Evolutionary conservation across 345 rosid species (phyloP).

Genomic region (Sapria himalayana): DNA sequence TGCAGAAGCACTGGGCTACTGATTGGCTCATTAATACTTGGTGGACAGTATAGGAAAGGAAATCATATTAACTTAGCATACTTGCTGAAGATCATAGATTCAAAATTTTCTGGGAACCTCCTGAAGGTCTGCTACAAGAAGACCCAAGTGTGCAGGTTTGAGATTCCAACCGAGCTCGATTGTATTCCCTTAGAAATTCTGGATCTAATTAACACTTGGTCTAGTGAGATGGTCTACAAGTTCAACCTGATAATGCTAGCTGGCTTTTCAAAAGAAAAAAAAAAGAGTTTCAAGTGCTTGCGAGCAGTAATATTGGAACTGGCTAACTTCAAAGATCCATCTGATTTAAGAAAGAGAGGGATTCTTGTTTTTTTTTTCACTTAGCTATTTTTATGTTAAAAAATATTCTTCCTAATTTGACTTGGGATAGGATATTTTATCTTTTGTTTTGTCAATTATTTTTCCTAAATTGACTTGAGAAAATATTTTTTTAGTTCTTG

Average conservation of each 20-base stretch:
- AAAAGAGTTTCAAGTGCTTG: slow-evolving; percentile 59
- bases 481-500: too few relatives aligned
- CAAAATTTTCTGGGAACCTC: slow-evolving; percentile 63
- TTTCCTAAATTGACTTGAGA: too few relatives aligned
- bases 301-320: slow-evolving; percentile 54
- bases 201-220: slow-evolving; percentile 65
- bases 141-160: slow-evolving; percentile 59
- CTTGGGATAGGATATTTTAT: too few relatives aligned
- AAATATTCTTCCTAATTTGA: too few relatives aligned
- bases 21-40: slow-evolving; percentile 97
- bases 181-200: slow-evolving; percentile 78
- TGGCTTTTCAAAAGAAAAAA: slow-evolving; percentile 63
- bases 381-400: too few relatives aligned
- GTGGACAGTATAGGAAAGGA: slow-evolving; percentile 86
- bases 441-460: too few relatives aligned
- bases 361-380: too few relatives aligned
- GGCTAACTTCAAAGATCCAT: too few relatives aligned
- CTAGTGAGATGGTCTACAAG: slow-evolving; percentile 58
- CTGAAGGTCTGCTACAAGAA: slow-evolving; percentile 47
- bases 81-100: slow-evolving; percentile 75
- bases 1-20: slow-evolving; percentile 91
- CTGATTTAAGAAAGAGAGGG: slow-evolving; percentile 69
- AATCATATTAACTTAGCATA: slow-evolving; percentile 66
- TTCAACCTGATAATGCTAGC: slow-evolving; percentile 62
- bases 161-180: slow-evolving; percentile 54